A percentile compares a stretch with the other conserved stretches of the same genome.
Evolutionary conservation across 2,329 filamentous ascomycete genomes (phyloP).

Genomic region (Calonectria crousiana): DNA sequence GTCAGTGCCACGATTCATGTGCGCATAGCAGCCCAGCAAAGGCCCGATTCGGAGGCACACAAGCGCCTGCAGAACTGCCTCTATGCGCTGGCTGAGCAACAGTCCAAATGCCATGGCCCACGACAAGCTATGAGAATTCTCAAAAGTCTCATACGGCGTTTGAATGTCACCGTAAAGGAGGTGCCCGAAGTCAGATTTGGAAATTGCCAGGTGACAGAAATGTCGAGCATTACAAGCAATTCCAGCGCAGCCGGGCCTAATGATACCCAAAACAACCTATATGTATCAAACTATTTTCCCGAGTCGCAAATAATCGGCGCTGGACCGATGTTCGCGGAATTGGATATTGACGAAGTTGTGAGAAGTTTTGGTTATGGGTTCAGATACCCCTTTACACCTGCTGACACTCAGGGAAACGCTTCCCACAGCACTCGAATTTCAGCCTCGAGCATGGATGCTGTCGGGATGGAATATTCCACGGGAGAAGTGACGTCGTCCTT

Average conservation of each 20-base stretch:
- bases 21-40: conserved; percentile 60
- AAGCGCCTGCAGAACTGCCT: conserved; percentile 55
- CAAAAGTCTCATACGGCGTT: background rate
- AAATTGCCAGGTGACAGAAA: background rate
- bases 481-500: background rate
- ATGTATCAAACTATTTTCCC: background rate
- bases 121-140: conserved; percentile 31
- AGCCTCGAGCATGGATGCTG: no score
- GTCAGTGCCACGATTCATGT: conserved; percentile 64
- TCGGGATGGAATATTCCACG: background rate
- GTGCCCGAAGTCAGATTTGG: background rate
- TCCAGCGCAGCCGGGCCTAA: background rate
- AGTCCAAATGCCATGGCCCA: conserved; percentile 46
- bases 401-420: background rate
- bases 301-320: background rate
- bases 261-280: background rate
- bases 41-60: conserved; percentile 53
- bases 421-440: background rate
- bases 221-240: background rate
- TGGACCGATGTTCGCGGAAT: background rate
- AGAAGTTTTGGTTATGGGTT: conserved; percentile 8
- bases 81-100: conserved; percentile 57
- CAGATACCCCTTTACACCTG: background rate
- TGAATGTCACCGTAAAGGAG: background rate
- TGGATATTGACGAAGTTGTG: conserved; percentile 14